Evolutionary conservation across 768 basidiomycete species (phyloP), one percentile per base, ranked within the genome.

Genomic region (Scleroderma citrinum): DNA sequence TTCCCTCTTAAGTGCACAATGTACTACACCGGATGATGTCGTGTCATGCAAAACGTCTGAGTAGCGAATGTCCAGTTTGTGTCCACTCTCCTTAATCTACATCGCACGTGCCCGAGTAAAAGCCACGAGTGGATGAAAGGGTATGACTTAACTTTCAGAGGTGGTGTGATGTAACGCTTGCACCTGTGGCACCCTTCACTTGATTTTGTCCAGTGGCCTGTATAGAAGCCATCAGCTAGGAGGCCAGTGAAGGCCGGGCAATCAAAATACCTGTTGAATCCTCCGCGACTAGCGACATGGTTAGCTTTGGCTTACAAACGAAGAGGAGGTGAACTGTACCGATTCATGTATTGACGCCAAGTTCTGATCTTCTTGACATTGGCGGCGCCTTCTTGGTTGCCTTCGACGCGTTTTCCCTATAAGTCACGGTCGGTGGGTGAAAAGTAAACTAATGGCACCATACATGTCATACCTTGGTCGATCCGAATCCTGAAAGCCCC

Each of bases 281-380:
- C 88, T 55, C 91, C 90, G 54, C 86, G 85, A 45, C 88, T 86
- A 54, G 54, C 36, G 43, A 55, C 47, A 48, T 50, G 49, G 49
- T 55, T 23, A 58, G 24, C 53, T 38, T 46, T 19, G 10, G 24
- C 8, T 42, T 51, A 38, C 7, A 34, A 53, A 23, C n/a, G 44
- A 17, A 47, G 30, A 39, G 12, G 38, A 21, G 19, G 26, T 24
- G 12, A 53, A 29, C 52, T 76, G 42, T 58, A 83, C 82, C 92
- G 80, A 66, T 97, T 97, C 95, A 99, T 99, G 67, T 99, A 99
- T 68, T 98, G 95, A 55, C 92, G 76, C 94, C 92, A 95, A 21
- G 91, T 94, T 52, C 92, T 75, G 49, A 79, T 80, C 70, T 91
- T 92, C 76, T 88, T 92, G 57, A 86, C 67, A 47, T 80, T 67